Evolutionary conservation across 2,329 filamentous ascomycete genomes (phyloP).

Genomic region (Aspergillus uvarum): DNA sequence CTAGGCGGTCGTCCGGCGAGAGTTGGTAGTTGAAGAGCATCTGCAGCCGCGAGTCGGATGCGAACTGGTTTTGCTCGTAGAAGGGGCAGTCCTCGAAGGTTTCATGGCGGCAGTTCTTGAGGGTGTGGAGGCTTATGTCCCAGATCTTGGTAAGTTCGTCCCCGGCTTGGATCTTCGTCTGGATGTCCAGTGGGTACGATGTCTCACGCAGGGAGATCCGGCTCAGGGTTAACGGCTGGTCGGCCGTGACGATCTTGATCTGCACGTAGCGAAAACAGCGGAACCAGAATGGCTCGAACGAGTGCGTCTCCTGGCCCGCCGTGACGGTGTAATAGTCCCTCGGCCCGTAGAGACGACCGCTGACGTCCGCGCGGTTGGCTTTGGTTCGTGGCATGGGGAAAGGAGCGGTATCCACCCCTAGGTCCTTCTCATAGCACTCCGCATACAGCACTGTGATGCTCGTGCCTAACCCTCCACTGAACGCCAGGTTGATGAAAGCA

Average conservation of each 20-base stretch:
- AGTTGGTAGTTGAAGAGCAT: constrained; percentile 12
- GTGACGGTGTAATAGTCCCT: constrained; percentile 7
- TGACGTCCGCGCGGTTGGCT: background rate
- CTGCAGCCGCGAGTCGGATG: constrained; percentile 9
- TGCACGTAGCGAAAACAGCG: constrained; percentile 13
- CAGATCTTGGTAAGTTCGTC: constrained; percentile 1
- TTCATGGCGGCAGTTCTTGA: constrained; percentile 12
- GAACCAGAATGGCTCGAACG: constrained; percentile 11
- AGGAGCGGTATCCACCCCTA: background rate
- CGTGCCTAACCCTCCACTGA: background rate
- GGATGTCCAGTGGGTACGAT: background rate
- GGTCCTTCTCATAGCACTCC: constrained; percentile 9
- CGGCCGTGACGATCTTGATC: background rate
- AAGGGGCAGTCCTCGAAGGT: constrained; percentile 14
- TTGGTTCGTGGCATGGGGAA: constrained; percentile 9
- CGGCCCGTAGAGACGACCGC: background rate
- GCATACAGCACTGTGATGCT: constrained; percentile 1
- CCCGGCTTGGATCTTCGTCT: background rate
- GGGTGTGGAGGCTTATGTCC: constrained; percentile 9
- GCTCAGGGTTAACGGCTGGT: background rate
- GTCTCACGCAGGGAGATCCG: background rate
- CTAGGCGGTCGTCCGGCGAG: constrained; percentile 10
- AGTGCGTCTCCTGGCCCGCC: background rate
- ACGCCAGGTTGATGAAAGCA: background rate
- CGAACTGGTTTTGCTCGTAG: constrained; percentile 18